These are phyloP conservation scores for Cladosporium sp. DNA, from an alignment of 2,329 filamentous ascomycete genomes.

Conservation along the genomic window DNA sequence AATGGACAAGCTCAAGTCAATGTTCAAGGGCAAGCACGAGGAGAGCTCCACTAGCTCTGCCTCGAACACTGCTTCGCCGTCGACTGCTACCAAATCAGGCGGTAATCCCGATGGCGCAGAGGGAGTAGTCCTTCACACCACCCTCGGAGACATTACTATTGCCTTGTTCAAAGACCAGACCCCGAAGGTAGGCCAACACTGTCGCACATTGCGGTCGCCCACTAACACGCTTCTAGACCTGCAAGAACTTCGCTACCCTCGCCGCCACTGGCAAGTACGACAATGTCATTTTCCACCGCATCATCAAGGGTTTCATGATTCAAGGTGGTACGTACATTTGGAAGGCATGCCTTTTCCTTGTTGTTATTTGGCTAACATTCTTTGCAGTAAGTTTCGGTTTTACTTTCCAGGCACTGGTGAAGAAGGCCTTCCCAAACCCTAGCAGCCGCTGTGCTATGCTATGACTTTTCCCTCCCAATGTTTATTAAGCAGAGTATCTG, in stretches of 20 bases:
- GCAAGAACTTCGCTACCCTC: constrained; percentile 33
- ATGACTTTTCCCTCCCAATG: no score
- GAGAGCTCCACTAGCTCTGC: background rate
- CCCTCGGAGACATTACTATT: constrained; percentile 32
- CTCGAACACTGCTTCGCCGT: background rate
- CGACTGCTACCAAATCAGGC: background rate
- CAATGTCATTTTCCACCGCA: constrained; percentile 34
- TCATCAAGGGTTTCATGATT: constrained; percentile 91
- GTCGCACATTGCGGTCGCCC: background rate
- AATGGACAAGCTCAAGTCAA: constrained; percentile 12
- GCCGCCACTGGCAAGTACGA: constrained; percentile 32
- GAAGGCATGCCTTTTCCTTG: no score
- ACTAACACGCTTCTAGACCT: constrained; percentile 22
- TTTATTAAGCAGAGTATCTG: no score
- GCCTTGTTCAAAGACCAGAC: constrained; percentile 29
- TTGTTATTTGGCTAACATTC: no score
- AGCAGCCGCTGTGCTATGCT: no score
- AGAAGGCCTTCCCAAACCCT: no score
- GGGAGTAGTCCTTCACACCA: constrained; percentile 31
- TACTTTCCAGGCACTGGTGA: no score
- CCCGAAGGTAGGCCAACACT: constrained; percentile 23
- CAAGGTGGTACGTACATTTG: no score
- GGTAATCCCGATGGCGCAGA: constrained; percentile 18
- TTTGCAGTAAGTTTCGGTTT: no score
- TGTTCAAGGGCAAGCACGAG: constrained; percentile 3